Percentiles rank a stretch among this genome's conserved stretches.
phyloP scores from a whole-genome alignment of 2,329 filamentous ascomycete species.

The Fusarium paranaense region DNA sequence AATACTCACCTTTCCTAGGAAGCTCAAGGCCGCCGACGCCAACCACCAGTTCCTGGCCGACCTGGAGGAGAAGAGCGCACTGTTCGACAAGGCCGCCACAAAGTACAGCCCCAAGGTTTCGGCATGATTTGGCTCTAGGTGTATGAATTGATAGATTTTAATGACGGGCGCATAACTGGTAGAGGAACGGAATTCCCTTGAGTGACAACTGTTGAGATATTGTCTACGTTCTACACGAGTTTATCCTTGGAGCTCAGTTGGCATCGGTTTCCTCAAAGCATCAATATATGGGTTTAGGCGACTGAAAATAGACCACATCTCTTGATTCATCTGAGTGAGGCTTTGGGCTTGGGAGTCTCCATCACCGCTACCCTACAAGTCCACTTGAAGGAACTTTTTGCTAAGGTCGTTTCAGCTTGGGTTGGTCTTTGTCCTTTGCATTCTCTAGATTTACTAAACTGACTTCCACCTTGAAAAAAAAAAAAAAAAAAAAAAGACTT shows the following conservation, averaged over 20 bases:
- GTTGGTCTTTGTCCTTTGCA: too few relatives aligned
- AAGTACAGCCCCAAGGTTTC: conserved; percentile 91
- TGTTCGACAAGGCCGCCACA: conserved; percentile 86
- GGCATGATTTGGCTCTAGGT: conserved; percentile 49
- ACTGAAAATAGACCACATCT: conserved; percentile 20
- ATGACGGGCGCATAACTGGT: conserved; percentile 47
- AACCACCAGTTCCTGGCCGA: conserved; percentile 79
- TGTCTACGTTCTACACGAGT: conserved; percentile 14
- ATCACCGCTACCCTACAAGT: neutral
- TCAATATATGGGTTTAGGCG: neutral
- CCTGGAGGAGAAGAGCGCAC: conserved; percentile 83
- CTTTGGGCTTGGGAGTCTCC: neutral
- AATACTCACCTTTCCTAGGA: conserved; percentile 55
- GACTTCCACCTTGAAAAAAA: too few relatives aligned
- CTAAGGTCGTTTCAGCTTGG: too few relatives aligned
- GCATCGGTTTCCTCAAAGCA: neutral
- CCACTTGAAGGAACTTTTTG: neutral
- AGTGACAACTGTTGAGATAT: conserved; percentile 36
- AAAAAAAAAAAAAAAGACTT: too few relatives aligned
- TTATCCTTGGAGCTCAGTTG: neutral
- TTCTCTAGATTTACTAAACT: too few relatives aligned
- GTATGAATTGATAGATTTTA: conserved; percentile 43
- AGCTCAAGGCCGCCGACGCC: conserved; percentile 68
- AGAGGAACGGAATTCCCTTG: conserved; percentile 36
- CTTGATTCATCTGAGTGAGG: neutral